Base-by-base conservation (phyloP, 768 basidiomycete species). In the Hypholoma fasciculare region DNA sequence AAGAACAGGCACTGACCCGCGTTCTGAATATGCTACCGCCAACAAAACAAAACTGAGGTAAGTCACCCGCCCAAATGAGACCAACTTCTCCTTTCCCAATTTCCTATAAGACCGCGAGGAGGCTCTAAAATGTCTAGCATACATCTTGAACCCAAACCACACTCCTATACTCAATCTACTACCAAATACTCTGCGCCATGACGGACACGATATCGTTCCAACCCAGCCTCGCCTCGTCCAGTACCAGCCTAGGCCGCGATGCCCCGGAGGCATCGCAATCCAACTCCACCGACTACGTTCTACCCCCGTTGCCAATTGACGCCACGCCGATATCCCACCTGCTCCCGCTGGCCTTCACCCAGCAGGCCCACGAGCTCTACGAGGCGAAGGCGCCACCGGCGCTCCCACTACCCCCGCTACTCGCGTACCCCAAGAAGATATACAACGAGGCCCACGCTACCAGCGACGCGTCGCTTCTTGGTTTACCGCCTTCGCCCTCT, bases 351-450 rank as follows among this genome's bases (percentile, higher is more conserved):
- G 40, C 1, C 6, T 14, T 42, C 40, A 42, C 16, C 40, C 8
- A 42, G 40, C 17, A 16, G 13, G 16, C 16, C 40, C 17, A 52
- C 23, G 23, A 52, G 47, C 34, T 49, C 12, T 48, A 27, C 48
- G 55, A 56, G 27, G 55, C 37, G 7, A 26, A 7, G 16, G 55
- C 55, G 8, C 55, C 55, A 9, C 55, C 55, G 13, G 38, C 55
- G 2, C 48, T 56, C 23, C n/a, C 48, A 12, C 20, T 56, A 3
- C 47, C 55, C 11, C 30, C 30, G 6, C 30, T 34, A 5, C 30
- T 34, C 9, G 30, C 30, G 30, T 5, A 9, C 30, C 30, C 30
- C 30, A 34, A 34, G 9, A 23, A 23, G 23, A 23, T 23, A 23
- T 23, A 23, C 23, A 23, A 23, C 23, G 23, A 23, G 23, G 23